Conservation (phyloP, 148 eudicot genomes). For the Camellia japonica region DNA sequence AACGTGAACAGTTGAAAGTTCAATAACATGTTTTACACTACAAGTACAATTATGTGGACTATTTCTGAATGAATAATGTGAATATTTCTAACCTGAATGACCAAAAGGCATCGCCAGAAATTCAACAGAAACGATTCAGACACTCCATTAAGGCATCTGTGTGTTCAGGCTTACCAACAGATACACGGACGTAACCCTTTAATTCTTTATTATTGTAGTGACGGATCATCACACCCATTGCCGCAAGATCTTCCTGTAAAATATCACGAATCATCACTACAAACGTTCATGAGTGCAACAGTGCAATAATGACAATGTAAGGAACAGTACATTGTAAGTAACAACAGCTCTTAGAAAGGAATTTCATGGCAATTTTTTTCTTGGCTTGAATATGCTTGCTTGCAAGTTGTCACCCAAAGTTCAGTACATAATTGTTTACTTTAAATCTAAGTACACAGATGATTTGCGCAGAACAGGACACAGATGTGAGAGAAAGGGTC, state of each 20-base stretch:
- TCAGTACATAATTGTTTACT: background rate
- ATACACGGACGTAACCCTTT: slow-evolving; percentile 81
- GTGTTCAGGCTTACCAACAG: slow-evolving; percentile 97
- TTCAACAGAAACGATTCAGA: slow-evolving; percentile 42
- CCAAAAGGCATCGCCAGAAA: background rate
- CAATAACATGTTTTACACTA: background rate
- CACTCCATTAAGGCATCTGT: slow-evolving; percentile 81
- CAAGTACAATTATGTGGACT: background rate
- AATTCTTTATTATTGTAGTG: slow-evolving; percentile 86
- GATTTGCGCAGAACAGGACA: no score
- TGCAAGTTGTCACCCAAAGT: background rate
- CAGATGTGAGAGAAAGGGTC: no score
- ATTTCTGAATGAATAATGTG: background rate
- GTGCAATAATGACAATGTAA: background rate
- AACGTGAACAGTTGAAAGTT: background rate
- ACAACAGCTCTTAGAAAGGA: background rate
- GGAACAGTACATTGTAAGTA: background rate
- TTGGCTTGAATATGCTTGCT: background rate
- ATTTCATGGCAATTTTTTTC: background rate
- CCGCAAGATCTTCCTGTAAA: slow-evolving; percentile 88
- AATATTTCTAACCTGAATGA: background rate
- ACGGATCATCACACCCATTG: slow-evolving; percentile 93
- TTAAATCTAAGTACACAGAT: background rate
- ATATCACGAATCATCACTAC: background rate
- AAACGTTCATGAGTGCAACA: background rate